These are phyloP conservation scores for Cyclanthera cordifolia DNA, from an alignment of 306 rosid species.

Conservation along the genomic window DNA sequence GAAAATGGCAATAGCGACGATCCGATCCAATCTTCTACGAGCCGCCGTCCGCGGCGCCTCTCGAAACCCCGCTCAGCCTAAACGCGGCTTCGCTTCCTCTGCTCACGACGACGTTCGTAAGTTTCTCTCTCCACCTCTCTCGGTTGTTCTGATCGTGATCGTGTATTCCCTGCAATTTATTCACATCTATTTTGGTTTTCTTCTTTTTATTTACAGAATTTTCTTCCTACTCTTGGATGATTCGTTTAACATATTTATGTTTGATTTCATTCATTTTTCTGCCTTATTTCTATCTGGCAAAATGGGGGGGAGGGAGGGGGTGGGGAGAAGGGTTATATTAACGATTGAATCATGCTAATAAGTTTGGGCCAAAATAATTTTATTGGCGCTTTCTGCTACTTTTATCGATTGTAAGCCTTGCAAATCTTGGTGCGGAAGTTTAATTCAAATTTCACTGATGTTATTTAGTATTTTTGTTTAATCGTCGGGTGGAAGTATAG, in stretches of 20 bases:
- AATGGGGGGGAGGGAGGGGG: too few relatives aligned
- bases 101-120: slow-evolving; percentile 72
- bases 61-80: slow-evolving; percentile 33
- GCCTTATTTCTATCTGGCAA: neutral
- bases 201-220: neutral
- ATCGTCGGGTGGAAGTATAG: neutral
- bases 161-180: neutral
- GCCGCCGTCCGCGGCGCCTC: slow-evolving; percentile 45
- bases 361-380: neutral
- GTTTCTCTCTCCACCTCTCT: slow-evolving; percentile 3
- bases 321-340: neutral
- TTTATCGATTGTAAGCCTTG: neutral
- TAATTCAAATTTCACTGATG: neutral
- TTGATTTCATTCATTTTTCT: neutral
- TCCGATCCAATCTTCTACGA: slow-evolving; percentile 69
- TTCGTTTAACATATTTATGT: neutral
- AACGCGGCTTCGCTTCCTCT: slow-evolving; percentile 56
- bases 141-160: neutral
- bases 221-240: neutral
- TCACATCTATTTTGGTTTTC: neutral
- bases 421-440: neutral
- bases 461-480: neutral
- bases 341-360: neutral
- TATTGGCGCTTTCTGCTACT: neutral
- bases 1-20: slow-evolving; percentile 58